A percentile compares a stretch with the other conserved stretches of the same genome.
Conservation (phyloP, 148 eudicot species). For the Camellia lanceoleosa region DNA sequence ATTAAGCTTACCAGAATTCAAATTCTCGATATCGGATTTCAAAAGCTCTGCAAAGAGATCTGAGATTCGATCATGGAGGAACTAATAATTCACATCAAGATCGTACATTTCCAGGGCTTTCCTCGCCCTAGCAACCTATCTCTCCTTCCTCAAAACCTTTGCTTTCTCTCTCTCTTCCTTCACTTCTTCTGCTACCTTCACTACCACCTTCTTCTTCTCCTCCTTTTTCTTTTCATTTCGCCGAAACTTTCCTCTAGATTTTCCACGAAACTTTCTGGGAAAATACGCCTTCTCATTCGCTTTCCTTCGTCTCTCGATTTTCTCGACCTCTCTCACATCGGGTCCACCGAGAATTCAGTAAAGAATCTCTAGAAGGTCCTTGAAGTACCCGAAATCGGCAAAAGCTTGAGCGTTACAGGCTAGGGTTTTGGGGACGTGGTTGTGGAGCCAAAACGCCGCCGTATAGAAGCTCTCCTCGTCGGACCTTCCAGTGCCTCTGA, state of each 20-base stretch:
- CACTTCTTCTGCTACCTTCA: not conserved
- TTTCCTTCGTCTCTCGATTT: not conserved
- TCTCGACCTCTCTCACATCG: not conserved
- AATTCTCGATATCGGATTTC: slow-evolving; percentile 3
- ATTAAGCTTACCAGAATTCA: slow-evolving; percentile 6
- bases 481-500: slow-evolving; percentile 11
- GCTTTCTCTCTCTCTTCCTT: not conserved
- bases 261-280: no score
- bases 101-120: slow-evolving; percentile 8
- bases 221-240: not conserved
- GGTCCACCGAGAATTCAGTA: slow-evolving; percentile 3
- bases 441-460: slow-evolving; percentile 15
- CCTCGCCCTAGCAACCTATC: not conserved
- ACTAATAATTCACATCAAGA: not conserved
- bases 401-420: slow-evolving; percentile 6
- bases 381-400: slow-evolving; percentile 17
- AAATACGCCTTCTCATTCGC: not conserved
- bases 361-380: slow-evolving; percentile 17
- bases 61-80: slow-evolving; percentile 3
- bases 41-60: slow-evolving; percentile 9
- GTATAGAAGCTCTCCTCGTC: slow-evolving; percentile 12
- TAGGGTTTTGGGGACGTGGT: slow-evolving; percentile 5
- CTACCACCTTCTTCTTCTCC: not conserved
- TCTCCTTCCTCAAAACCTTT: not conserved
- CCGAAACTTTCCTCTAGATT: no score